Evolutionary conservation across 257 asterid genomes (phyloP).

Genomic region (Solanum corneliomulleri): DNA sequence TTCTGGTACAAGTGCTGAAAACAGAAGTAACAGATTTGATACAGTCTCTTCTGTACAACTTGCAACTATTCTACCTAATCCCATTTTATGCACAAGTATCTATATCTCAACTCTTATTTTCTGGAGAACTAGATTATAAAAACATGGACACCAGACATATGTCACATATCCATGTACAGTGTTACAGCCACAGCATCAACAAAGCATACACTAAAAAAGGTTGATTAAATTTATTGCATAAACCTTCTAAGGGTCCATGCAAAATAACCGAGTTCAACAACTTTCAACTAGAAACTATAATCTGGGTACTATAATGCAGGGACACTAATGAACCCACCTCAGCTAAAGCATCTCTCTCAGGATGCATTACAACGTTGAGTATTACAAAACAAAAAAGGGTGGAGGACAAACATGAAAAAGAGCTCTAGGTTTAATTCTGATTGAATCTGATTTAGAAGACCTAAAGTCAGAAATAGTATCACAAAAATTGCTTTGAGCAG

Average conservation of each 20-base stretch:
- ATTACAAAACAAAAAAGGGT: not conserved
- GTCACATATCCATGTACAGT: not conserved
- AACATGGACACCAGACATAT: not conserved
- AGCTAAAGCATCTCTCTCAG: not conserved
- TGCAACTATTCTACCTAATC: not conserved
- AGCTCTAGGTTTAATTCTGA: not conserved
- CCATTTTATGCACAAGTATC: not conserved
- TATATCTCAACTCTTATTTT: not conserved
- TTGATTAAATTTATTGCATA: not conserved
- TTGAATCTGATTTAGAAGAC: not conserved
- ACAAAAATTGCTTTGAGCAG: constrained; percentile 59
- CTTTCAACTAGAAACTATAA: not conserved
- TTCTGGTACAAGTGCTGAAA: not conserved
- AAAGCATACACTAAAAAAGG: not conserved
- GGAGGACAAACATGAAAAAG: not conserved
- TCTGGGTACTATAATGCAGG: not conserved
- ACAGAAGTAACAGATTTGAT: not conserved
- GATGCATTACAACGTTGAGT: not conserved
- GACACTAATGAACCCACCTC: not conserved
- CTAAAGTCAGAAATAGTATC: constrained; percentile 13
- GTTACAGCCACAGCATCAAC: not conserved
- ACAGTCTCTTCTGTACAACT: not conserved
- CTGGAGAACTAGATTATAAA: not conserved
- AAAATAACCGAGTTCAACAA: not conserved
- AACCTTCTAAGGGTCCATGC: not conserved